Evolutionary conservation across 192 early-diverging fungal genomes (phyloP), one percentile per base, ranked within the genome.

Genomic region (Gorgonomyces haynaldii): DNA sequence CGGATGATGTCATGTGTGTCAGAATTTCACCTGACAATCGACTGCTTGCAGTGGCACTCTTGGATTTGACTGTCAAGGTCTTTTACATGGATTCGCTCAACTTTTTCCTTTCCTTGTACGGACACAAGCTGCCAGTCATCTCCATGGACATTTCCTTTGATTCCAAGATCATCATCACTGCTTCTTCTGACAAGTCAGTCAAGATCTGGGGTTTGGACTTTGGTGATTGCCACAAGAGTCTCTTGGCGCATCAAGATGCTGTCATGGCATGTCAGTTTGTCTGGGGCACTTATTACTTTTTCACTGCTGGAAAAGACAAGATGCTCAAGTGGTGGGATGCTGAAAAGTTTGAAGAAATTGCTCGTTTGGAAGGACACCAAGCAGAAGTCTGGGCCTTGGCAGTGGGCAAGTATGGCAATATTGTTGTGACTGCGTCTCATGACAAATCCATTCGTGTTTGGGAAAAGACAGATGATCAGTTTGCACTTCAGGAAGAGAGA

Each of bases 121-220:
- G 95, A 6, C 95, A 98, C 65, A 91, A 89, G 60, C 78, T 97
- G 20, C 95, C 95, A 3, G 92, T 95, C n/a, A 69, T 91, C 28
- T 83, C 84, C n/a, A 87, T 98, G 86, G 95, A 98, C 62, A 98
- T 98, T 50, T 94, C 95, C 8, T 89, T 85, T 1, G 95, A 98
- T 64, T 84, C 74, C 55, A 76, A 76, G 20, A 65, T 98, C 55
- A 76, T 98, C 52, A 85, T 84, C 10, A 98, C 93, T 0, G 88
- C 82, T n/a, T 91, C 88, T 2, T 85, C 90, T 0, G 95, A 98
- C 69, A 96, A 97, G 74, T 91, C 88, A 42, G 79, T 98, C 37
- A 98, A 98, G 66, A 69, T 98, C 26, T 98, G 95, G 95, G 95
- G 95, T 24, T 63, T 96, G 50, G 95, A 98, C 70, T 98, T 98